phyloP scores from a whole-genome alignment of 257 asterid species.

The Solanum arcanum region DNA sequence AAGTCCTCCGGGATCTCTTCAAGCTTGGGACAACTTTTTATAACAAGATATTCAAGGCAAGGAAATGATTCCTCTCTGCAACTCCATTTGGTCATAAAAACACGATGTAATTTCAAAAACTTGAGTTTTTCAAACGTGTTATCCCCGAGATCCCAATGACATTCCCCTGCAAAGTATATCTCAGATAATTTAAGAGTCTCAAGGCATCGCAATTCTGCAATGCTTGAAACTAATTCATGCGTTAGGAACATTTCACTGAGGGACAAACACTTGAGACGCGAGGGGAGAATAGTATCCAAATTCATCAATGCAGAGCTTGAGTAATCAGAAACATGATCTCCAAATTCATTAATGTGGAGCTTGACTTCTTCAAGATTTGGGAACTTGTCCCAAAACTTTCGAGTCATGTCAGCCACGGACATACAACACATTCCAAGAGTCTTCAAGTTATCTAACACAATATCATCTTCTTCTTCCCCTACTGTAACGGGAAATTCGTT shows the following conservation, averaged over 20 bases:
- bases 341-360: no score
- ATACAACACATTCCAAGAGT: background rate
- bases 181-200: background rate
- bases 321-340: no score
- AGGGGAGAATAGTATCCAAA: background rate
- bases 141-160: background rate
- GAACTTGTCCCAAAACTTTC: no score
- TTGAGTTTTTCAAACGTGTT: accelerated
- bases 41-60: accelerated
- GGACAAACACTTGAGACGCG: background rate
- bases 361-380: no score
- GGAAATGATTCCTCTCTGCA: background rate
- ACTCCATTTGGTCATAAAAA: background rate
- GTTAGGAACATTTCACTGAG: background rate
- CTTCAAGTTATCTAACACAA: no score
- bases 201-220: background rate
- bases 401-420: no score
- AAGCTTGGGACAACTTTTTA: no score
- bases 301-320: background rate
- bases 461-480: background rate
- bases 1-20: background rate
- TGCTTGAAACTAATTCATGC: background rate
- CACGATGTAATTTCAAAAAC: background rate
- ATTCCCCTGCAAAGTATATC: background rate
- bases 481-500: background rate